A percentile compares a stretch with the other conserved stretches of the same genome.
Conservation (phyloP, 169 alveolate genomes). For the Besnoitia besnoiti region DNA sequence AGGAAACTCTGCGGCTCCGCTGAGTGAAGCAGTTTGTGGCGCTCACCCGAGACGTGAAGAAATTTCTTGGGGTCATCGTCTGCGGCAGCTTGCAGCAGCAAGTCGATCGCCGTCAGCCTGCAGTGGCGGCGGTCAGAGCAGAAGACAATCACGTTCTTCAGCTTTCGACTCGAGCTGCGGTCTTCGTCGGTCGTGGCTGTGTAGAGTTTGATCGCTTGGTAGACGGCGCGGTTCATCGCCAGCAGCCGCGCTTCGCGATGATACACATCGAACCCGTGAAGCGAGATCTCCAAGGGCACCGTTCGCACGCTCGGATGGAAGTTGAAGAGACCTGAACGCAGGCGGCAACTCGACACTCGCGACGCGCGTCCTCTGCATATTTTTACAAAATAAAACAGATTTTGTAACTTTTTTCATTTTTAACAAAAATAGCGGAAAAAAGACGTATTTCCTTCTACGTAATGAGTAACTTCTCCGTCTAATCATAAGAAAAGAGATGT, state of each 20-base stretch:
- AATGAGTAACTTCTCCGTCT: no score
- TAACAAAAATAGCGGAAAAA: no score
- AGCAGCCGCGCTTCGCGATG: slow-evolving; percentile 86
- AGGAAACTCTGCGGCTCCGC: no score
- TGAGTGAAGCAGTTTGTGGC: no score
- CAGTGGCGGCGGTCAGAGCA: slow-evolving; percentile 96
- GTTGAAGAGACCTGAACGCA: slow-evolving; percentile 73
- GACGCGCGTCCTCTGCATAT: no score
- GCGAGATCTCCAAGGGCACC: slow-evolving; percentile 75
- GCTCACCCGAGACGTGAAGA: slow-evolving; percentile 72
- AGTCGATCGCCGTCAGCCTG: slow-evolving; percentile 93
- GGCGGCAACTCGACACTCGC: no score
- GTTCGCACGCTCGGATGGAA: slow-evolving; percentile 79
- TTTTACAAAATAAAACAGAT: no score
- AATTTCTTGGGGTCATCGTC: slow-evolving; percentile 75
- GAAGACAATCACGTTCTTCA: slow-evolving; percentile 87
- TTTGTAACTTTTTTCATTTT: no score
- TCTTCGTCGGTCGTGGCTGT: slow-evolving; percentile 57
- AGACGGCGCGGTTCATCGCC: slow-evolving; percentile 91
- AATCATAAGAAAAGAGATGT: no score
- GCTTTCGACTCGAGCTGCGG: slow-evolving; percentile 34
- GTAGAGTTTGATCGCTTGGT: slow-evolving; percentile 80
- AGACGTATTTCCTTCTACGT: no score
- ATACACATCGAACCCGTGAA: slow-evolving; percentile 86
- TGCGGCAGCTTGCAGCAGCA: slow-evolving; percentile 83